phyloP scores from a whole-genome alignment of 495 filamentous ascomycete species.

The Penicillium taxi region DNA sequence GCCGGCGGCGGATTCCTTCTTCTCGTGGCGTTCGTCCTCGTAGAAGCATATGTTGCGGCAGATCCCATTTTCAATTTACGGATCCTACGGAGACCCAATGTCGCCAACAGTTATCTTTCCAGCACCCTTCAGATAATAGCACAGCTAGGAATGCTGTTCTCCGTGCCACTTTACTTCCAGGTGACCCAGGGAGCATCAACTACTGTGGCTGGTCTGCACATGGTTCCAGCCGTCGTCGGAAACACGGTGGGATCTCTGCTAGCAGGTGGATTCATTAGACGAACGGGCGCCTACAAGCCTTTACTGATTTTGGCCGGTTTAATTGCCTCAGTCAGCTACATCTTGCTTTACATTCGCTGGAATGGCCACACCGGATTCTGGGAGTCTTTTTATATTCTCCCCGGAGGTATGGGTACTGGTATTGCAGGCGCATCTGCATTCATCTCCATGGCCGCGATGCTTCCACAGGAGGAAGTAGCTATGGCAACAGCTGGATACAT shows the following conservation, averaged over 20 bases:
- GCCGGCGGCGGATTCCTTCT: slow-evolving; percentile 18
- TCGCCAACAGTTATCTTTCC: slow-evolving; percentile 47
- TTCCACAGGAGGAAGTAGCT: slow-evolving; percentile 45
- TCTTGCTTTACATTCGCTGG: slow-evolving; percentile 52
- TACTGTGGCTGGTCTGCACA: slow-evolving; percentile 50
- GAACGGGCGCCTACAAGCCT: slow-evolving; percentile 53
- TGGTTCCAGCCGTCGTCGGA: slow-evolving; percentile 57
- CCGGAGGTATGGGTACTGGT: slow-evolving; percentile 49
- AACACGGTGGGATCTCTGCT: slow-evolving; percentile 57
- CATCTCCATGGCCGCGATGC: slow-evolving; percentile 46
- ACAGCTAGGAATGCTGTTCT: slow-evolving; percentile 45
- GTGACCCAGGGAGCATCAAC: slow-evolving; percentile 49
- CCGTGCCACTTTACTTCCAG: slow-evolving; percentile 62
- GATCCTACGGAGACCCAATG: slow-evolving; percentile 48
- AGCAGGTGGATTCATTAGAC: slow-evolving; percentile 49
- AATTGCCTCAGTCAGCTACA: slow-evolving; percentile 43
- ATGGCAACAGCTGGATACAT: slow-evolving; percentile 50
- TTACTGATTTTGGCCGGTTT: slow-evolving; percentile 45
- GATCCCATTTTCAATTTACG: slow-evolving; percentile 57
- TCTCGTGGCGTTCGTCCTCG: slow-evolving; percentile 39
- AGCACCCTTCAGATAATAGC: slow-evolving; percentile 46
- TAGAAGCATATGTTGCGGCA: slow-evolving; percentile 43
- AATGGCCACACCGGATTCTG: slow-evolving; percentile 50
- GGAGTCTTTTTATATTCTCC: slow-evolving; percentile 58
- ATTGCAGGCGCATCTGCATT: slow-evolving; percentile 47